Percentiles rank a stretch among this genome's conserved stretches.
Conservation (phyloP, 1,284 basidiomycete genomes). For the Agroathelia rolfsii region DNA sequence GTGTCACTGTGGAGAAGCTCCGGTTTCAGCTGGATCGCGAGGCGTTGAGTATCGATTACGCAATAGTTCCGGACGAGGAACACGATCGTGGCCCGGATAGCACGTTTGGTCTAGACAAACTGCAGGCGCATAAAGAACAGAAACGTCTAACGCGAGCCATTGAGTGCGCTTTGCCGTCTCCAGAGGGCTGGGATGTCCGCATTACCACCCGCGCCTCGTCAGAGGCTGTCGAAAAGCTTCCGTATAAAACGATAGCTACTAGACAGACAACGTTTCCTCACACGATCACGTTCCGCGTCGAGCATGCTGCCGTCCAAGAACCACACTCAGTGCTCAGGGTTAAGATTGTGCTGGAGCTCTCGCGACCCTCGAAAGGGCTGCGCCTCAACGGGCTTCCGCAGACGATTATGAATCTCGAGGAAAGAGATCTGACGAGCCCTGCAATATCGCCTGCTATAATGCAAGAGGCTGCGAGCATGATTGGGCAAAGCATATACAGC, state of each 20-base stretch:
- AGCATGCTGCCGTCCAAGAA: conserved; percentile 64
- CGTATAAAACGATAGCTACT: conserved; percentile 66
- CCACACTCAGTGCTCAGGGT: conserved; percentile 74
- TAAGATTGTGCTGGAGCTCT: conserved; percentile 69
- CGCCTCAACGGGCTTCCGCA: conserved; percentile 80
- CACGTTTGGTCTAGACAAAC: conserved; percentile 41
- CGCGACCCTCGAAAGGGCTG: conserved; percentile 64
- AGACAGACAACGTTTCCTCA: too few relatives aligned
- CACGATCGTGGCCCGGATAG: conserved; percentile 32
- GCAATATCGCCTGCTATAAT: conserved; percentile 42
- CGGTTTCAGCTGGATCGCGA: conserved; percentile 76
- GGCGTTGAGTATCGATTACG: conserved; percentile 78
- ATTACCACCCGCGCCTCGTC: conserved; percentile 61
- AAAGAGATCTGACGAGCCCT: conserved; percentile 51
- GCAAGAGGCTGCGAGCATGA: conserved; percentile 61
- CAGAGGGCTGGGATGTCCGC: conserved; percentile 88
- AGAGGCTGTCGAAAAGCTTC: conserved; percentile 61
- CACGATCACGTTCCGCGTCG: conserved; percentile 59
- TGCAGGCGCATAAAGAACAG: conserved; percentile 54
- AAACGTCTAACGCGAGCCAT: conserved; percentile 63
- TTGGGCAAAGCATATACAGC: conserved; percentile 57
- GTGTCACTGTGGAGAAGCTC: conserved; percentile 70
- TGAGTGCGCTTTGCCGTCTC: conserved; percentile 70
- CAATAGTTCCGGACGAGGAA: conserved; percentile 71
- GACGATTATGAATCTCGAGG: conserved; percentile 52